Evolutionary conservation across 1,284 basidiomycete species (phyloP).

Genomic region (Meira miltonrushii): DNA sequence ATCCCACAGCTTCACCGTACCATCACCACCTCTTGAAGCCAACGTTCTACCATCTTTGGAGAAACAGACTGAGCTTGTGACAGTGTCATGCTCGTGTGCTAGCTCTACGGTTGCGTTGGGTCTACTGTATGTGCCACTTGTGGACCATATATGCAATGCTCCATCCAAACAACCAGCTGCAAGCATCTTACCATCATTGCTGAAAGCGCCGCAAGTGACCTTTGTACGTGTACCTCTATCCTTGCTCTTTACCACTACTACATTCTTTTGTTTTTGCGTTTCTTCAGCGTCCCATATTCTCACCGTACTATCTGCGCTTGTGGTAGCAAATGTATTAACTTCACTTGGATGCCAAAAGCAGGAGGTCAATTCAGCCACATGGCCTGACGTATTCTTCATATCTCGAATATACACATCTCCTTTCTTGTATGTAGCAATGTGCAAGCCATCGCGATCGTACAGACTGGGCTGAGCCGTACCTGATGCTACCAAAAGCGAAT

Average conservation of each 20-base stretch:
- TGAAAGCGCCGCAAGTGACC: conserved; percentile 61
- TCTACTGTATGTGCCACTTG: conserved; percentile 82
- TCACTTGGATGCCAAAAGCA: conserved; percentile 88
- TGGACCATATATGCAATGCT: conserved; percentile 84
- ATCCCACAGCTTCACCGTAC: conserved; percentile 95
- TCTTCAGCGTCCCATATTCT: conserved; percentile 92
- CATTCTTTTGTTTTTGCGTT: conserved; percentile 80
- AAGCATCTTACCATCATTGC: conserved; percentile 19
- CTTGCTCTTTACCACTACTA: conserved; percentile 93
- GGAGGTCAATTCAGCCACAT: conserved; percentile 84
- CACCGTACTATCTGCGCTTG: conserved; percentile 89
- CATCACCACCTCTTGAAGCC: conserved; percentile 77
- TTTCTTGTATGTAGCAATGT: conserved; percentile 62
- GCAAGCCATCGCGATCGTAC: conserved; percentile 59
- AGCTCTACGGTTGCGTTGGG: conserved; percentile 77
- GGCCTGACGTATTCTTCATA: conserved; percentile 93
- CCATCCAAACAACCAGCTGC: conserved; percentile 77
- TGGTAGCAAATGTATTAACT: conserved; percentile 75
- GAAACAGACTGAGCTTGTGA: conserved; percentile 77
- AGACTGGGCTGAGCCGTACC: conserved; percentile 82
- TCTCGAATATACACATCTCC: conserved; percentile 97
- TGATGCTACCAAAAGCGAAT: conserved; percentile 58
- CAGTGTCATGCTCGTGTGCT: conserved; percentile 75
- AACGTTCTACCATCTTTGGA: conserved; percentile 75
- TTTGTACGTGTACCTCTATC: conserved; percentile 91